These are phyloP conservation scores for Fusarium temperatum DNA, from an alignment of 2,329 filamentous ascomycete genomes.

Conservation along the genomic window DNA sequence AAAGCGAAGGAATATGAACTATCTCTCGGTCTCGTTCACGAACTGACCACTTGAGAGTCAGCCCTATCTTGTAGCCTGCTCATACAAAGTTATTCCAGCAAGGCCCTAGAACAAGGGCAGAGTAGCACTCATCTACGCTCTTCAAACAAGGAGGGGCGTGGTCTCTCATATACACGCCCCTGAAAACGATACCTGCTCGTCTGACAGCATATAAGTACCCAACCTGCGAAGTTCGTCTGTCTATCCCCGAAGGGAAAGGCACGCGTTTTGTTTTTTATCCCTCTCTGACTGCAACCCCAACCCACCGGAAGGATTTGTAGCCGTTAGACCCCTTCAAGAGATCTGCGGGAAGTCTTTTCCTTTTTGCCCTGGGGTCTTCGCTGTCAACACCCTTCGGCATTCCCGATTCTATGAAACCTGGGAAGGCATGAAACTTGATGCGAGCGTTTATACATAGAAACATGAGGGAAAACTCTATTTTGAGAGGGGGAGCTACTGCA, in stretches of 20 bases:
- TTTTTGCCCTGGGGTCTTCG: not conserved
- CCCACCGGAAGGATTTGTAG: slow-evolving; percentile 24
- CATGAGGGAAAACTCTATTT: not conserved
- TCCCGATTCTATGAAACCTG: slow-evolving; percentile 19
- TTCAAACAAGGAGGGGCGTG: not conserved
- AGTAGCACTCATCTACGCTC: not conserved
- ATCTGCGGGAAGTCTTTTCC: not conserved
- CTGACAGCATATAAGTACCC: slow-evolving; percentile 33
- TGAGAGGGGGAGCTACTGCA: not conserved
- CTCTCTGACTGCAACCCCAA: slow-evolving; percentile 35
- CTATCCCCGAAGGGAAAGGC: slow-evolving; percentile 1
- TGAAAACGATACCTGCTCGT: slow-evolving; percentile 23
- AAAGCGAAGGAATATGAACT: not conserved
- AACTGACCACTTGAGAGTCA: slow-evolving; percentile 4
- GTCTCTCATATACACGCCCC: not conserved
- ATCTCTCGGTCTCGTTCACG: not conserved
- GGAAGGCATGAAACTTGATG: not conserved
- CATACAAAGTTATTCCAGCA: slow-evolving; percentile 16
- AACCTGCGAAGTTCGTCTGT: not conserved
- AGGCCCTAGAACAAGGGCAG: slow-evolving; percentile 27
- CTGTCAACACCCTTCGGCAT: not conserved
- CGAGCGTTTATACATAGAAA: not conserved
- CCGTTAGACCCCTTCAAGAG: not conserved
- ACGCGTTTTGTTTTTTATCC: not conserved
- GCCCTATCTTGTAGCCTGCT: slow-evolving; percentile 9